These are phyloP conservation scores for Tylopilus orsonianus DNA, from an alignment of 1,284 basidiomycete genomes.

Conservation along the genomic window DNA sequence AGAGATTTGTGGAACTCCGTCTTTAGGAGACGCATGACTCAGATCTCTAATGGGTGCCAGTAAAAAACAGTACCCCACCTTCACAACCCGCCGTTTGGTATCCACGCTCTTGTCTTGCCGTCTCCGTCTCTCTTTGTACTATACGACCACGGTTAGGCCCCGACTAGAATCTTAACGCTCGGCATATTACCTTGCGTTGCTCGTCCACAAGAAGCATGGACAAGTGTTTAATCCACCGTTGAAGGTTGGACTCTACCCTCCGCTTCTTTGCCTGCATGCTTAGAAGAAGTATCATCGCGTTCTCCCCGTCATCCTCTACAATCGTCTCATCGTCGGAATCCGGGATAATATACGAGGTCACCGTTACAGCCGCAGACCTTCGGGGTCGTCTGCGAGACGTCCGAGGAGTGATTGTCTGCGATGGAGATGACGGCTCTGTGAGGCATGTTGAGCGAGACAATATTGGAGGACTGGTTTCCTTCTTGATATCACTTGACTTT, in stretches of 20 bases:
- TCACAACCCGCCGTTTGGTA: slow-evolving; percentile 49
- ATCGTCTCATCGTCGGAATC: slow-evolving; percentile 72
- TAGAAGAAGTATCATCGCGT: slow-evolving; percentile 34
- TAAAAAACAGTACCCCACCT: slow-evolving; percentile 42
- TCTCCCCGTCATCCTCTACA: slow-evolving; percentile 41
- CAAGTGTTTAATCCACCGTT: slow-evolving; percentile 67
- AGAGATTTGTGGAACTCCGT: slow-evolving; percentile 66
- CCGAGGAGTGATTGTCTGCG: slow-evolving; percentile 19
- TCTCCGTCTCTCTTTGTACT: slow-evolving; percentile 66
- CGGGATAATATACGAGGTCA: slow-evolving; percentile 62
- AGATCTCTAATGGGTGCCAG: background rate
- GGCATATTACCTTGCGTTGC: slow-evolving; percentile 55
- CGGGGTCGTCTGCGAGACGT: slow-evolving; percentile 54
- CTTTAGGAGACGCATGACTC: slow-evolving; percentile 36
- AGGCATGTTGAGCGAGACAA: slow-evolving; percentile 20
- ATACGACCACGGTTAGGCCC: slow-evolving; percentile 11
- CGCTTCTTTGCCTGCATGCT: slow-evolving; percentile 38
- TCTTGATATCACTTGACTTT: slow-evolving; percentile 42
- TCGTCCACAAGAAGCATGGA: slow-evolving; percentile 58
- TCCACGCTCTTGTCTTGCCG: slow-evolving; percentile 48
- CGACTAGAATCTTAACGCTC: background rate
- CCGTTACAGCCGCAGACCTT: slow-evolving; percentile 48
- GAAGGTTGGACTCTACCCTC: slow-evolving; percentile 52
- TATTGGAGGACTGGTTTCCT: slow-evolving; percentile 37
- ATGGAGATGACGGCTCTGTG: slow-evolving; percentile 10